Conservation (phyloP, 257 asterid genomes). For the Thymus quinquecostatus region DNA sequence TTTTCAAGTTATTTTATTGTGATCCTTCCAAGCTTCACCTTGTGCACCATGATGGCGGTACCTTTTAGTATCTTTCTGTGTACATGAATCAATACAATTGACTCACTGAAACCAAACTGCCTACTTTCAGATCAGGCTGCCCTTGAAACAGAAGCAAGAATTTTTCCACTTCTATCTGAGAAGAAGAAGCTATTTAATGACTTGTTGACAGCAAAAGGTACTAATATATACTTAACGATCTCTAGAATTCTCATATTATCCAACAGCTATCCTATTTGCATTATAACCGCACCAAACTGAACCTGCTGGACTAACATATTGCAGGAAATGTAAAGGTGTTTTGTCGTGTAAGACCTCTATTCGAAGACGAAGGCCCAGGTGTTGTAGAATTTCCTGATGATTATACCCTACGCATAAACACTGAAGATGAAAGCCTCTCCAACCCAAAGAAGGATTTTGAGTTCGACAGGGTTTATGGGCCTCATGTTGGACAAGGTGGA, state of each 20-base stretch:
- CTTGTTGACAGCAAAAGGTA: conserved; percentile 92
- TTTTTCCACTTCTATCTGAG: conserved; percentile 82
- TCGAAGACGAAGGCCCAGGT: conserved; percentile 90
- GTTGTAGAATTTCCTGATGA: conserved; percentile 92
- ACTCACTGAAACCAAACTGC: conserved; percentile 32
- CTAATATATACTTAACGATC: conserved; percentile 29
- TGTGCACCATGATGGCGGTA: conserved; percentile 21
- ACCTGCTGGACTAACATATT: conserved; percentile 36
- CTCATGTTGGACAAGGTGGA: conserved; percentile 96
- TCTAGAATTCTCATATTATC: conserved; percentile 31
- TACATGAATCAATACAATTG: conserved; percentile 15
- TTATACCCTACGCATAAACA: conserved; percentile 68
- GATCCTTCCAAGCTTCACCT: conserved; percentile 27
- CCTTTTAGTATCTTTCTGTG: conserved; percentile 4
- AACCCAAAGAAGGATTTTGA: conserved; percentile 97
- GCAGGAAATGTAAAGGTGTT: conserved; percentile 92
- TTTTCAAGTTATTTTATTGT: conserved; percentile 19
- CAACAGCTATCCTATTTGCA: conserved; percentile 23
- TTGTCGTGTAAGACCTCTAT: conserved; percentile 93
- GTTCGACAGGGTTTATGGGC: conserved; percentile 97
- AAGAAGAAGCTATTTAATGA: conserved; percentile 89
- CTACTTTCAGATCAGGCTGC: conserved; percentile 85
- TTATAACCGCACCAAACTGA: conserved; percentile 32
- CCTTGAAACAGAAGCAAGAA: conserved; percentile 91
- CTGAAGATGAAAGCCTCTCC: conserved; percentile 71